These are phyloP conservation scores for Exserohilum turcica DNA, from an alignment of 2,329 filamentous ascomycete species.

Conservation along the genomic window DNA sequence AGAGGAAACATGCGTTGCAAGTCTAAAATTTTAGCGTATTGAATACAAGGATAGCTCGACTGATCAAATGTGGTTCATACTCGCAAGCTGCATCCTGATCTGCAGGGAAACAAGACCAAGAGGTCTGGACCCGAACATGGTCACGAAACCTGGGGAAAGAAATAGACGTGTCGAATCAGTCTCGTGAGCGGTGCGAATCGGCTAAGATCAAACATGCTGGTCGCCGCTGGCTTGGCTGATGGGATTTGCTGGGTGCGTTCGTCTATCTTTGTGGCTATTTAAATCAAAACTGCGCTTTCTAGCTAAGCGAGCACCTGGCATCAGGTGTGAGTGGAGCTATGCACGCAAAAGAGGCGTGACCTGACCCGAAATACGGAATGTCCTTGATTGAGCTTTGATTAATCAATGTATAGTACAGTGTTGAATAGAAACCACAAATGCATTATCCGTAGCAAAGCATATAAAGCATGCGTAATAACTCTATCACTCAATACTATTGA, in stretches of 20 bases:
- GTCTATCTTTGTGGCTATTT: slow-evolving; percentile 9
- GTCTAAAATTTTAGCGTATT: neutral
- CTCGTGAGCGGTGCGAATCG: neutral
- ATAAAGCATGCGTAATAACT: no score
- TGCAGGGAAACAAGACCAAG: neutral
- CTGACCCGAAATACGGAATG: neutral
- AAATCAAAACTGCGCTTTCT: neutral
- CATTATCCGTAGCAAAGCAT: no score
- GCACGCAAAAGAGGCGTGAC: neutral
- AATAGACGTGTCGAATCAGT: neutral
- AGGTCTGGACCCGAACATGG: neutral
- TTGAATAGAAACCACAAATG: no score
- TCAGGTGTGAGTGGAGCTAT: neutral
- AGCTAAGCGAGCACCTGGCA: slow-evolving; percentile 1
- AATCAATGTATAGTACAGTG: neutral
- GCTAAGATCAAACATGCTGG: neutral
- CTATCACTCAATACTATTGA: no score
- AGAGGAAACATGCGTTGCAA: neutral
- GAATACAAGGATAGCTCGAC: neutral
- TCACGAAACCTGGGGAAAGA: neutral
- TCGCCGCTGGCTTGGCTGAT: slow-evolving; percentile 1
- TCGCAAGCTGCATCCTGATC: neutral
- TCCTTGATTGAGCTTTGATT: neutral
- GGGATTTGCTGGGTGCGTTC: slow-evolving; percentile 16
- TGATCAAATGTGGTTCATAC: neutral